phyloP scores from a whole-genome alignment of 176 grass and related monocot species.

The Raddia guianensis region DNA sequence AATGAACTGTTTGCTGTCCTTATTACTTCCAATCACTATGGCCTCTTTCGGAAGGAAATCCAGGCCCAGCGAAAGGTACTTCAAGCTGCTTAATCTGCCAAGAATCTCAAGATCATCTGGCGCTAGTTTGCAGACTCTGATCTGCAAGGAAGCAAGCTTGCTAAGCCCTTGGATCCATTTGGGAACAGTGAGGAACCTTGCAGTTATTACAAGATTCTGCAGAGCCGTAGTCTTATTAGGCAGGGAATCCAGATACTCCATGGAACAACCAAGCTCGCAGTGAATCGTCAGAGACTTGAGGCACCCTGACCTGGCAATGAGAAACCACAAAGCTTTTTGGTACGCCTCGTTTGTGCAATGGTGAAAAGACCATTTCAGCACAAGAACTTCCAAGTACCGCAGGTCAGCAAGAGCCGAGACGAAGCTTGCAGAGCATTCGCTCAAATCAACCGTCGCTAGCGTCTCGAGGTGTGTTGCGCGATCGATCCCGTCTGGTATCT shows the following conservation, averaged over 20 bases:
- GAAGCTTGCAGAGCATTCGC: too few relatives aligned
- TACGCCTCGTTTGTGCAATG: too few relatives aligned
- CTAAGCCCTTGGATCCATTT: background rate
- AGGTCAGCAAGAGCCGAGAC: too few relatives aligned
- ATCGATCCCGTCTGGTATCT: too few relatives aligned
- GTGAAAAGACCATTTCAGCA: too few relatives aligned
- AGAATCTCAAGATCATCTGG: background rate
- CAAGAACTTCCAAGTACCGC: too few relatives aligned
- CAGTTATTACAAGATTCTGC: background rate
- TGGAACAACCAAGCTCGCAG: background rate
- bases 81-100: background rate
- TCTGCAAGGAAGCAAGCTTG: background rate
- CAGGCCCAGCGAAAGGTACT: background rate
- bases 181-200: background rate
- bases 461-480: too few relatives aligned
- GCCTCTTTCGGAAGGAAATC: background rate
- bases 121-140: background rate
- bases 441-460: too few relatives aligned
- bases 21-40: background rate
- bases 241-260: background rate
- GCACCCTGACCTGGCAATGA: too few relatives aligned
- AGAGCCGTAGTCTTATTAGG: background rate
- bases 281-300: background rate
- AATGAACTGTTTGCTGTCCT: background rate
- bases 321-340: too few relatives aligned